Evolutionary conservation across 805 yeast species (phyloP).

Genomic region (Saccharomycopsis malanga): DNA sequence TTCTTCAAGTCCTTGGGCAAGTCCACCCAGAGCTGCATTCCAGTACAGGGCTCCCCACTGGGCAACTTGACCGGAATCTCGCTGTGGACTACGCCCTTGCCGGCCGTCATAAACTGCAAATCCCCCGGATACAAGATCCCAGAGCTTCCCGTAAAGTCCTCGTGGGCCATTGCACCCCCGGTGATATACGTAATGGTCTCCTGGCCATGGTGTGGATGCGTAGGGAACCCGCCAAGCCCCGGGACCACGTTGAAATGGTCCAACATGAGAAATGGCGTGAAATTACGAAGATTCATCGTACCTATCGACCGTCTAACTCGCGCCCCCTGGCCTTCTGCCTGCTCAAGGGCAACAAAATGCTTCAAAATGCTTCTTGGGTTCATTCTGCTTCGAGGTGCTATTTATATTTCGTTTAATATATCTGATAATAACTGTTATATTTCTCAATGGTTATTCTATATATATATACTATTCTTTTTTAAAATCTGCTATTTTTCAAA

Average conservation of each 20-base stretch:
- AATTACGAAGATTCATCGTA: slow-evolving; percentile 55
- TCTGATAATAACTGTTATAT: too few species aligned
- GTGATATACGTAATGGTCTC: slow-evolving; percentile 69
- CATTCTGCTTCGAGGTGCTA: not conserved
- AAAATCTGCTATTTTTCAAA: too few species aligned
- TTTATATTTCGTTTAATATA: too few species aligned
- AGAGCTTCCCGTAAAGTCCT: slow-evolving; percentile 79
- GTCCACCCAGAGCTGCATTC: slow-evolving; percentile 87
- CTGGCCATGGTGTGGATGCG: slow-evolving; percentile 78
- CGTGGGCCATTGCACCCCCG: slow-evolving; percentile 67
- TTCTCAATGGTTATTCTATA: too few species aligned
- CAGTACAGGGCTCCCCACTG: slow-evolving; percentile 46
- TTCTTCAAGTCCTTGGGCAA: slow-evolving; percentile 59
- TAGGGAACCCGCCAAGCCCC: slow-evolving; percentile 71
- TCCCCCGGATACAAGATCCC: slow-evolving; percentile 79
- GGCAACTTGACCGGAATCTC: slow-evolving; percentile 69
- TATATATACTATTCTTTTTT: too few species aligned
- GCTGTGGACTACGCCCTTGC: slow-evolving; percentile 76
- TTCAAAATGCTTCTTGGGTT: slow-evolving; percentile 41
- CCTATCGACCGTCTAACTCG: slow-evolving; percentile 78
- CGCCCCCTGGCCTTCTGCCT: slow-evolving; percentile 86
- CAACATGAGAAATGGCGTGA: slow-evolving; percentile 74
- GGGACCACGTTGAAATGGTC: slow-evolving; percentile 67
- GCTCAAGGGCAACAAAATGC: slow-evolving; percentile 54
- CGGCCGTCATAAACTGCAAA: slow-evolving; percentile 91